Evolutionary conservation across 139 green algal species (phyloP).

Genomic region (Coelastrella sp.): DNA sequence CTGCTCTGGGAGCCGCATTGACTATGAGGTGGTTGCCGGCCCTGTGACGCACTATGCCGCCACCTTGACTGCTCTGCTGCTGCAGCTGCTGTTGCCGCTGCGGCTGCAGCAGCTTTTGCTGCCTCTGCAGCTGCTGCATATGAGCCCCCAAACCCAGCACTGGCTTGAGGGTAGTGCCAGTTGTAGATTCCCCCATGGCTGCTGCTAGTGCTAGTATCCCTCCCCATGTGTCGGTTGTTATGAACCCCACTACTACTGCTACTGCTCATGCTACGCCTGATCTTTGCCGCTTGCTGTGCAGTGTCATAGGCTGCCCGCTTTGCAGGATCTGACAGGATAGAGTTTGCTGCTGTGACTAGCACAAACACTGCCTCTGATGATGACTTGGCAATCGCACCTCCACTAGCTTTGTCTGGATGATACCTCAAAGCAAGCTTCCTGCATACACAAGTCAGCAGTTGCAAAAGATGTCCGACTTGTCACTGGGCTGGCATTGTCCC

Average conservation of each 20-base stretch:
- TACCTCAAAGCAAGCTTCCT: constrained; percentile 64
- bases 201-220: not conserved
- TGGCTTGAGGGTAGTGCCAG: constrained; percentile 14
- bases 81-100: constrained; percentile 8
- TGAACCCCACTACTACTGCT: not conserved
- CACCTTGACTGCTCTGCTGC: not conserved
- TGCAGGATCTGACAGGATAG: constrained; percentile 55
- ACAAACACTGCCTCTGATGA: constrained; percentile 64
- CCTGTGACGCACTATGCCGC: not conserved
- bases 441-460: constrained; percentile 2
- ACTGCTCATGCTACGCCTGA: constrained; percentile 6
- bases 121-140: not conserved
- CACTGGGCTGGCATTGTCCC: too few relatives aligned
- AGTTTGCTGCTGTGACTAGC: constrained; percentile 64
- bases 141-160: constrained; percentile 1
- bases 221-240: not conserved
- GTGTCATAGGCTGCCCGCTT: constrained; percentile 46
- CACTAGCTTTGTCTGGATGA: constrained; percentile 70
- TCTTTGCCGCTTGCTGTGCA: not conserved
- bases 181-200: constrained; percentile 4
- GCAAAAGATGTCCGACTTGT: not conserved
- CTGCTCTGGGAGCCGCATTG: not conserved
- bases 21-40: not conserved
- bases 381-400: constrained; percentile 14
- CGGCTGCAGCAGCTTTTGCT: not conserved